Base-by-base conservation (phyloP, 2,329 filamentous ascomycete genomes). In the Tricladium varicosporioides region DNA sequence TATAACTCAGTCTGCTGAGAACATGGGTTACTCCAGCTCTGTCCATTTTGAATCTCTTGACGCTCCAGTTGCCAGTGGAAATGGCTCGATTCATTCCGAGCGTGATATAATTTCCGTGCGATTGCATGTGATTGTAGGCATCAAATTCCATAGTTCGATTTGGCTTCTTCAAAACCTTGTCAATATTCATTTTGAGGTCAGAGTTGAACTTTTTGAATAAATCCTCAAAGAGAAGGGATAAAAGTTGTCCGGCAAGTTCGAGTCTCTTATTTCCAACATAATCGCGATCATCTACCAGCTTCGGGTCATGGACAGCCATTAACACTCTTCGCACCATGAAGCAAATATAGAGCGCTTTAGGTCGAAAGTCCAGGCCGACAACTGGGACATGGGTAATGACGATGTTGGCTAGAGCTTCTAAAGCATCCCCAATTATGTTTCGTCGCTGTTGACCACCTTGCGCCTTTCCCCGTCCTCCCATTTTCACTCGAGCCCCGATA, bases 41-140 rank as follows among this genome's bases (percentile, higher is more conserved):
- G 70, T 97, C 95, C 94, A 99, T 99, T 73, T 93, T 92, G 78
- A 99, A 99, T 71, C 95, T 91, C 75, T 97, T 97, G 65, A 99
- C 81, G 61, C 83, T 97, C 94, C 94, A 99, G 70, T 99, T 99
- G 16, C 94, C 94, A 0, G 94, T 97, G 53, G 95, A 92, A 58
- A 99, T 97, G 7, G 94, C 93, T 60, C 95, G 86, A 72, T 96
- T 96, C 81, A 99, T 91, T 11, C 94, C 94, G 64, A 89, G 82
- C 0, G 92, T 96, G 65, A 99, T 97, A 67, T 88, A 87, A 64
- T 89, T 89, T 54, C 91, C 89, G 65, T 94, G 89, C 48, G 91
- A 88, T 64, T 86, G 87, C 66, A 99, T 88, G 68, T 95, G 88
- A 42, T 88, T 84, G 61, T 88, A 86, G 2, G 93, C 92, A 70